Percentiles rank a stretch among this genome's conserved stretches.
These are phyloP conservation scores for Phaeodactylum tricornutum DNA, from an alignment of 108 stramenopile species.

Conservation along the genomic window DNA sequence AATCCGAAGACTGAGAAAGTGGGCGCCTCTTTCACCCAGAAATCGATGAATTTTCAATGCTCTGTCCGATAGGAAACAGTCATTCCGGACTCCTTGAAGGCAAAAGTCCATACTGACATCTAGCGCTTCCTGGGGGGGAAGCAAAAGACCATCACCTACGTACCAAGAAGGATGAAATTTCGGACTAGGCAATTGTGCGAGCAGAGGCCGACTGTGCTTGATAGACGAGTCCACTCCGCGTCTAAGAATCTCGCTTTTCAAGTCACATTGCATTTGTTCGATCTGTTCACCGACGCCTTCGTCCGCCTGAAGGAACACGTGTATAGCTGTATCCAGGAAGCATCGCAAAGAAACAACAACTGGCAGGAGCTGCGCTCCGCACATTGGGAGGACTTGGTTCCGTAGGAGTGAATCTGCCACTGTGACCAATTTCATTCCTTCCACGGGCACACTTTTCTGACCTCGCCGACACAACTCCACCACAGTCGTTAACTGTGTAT, in stretches of 20 bases:
- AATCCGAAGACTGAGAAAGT: conserved; percentile 46
- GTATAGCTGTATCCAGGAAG: conserved; percentile 43
- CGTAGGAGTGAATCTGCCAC: conserved; percentile 47
- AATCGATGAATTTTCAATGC: conserved; percentile 26
- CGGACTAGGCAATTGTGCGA: no score
- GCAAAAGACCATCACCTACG: conserved; percentile 75
- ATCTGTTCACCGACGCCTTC: conserved; percentile 62
- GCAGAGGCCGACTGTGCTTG: no score
- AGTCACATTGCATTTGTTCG: conserved; percentile 23
- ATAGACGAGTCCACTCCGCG: no score
- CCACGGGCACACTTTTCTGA: no score
- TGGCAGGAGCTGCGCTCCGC: conserved; percentile 23
- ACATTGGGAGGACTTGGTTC: conserved; percentile 31
- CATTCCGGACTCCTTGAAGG: no score
- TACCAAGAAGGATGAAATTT: conserved; percentile 75
- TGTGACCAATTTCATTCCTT: neutral
- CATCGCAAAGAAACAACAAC: conserved; percentile 23
- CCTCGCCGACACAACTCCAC: no score
- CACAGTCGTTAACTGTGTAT: no score
- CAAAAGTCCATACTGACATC: no score
- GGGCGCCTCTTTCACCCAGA: conserved; percentile 50
- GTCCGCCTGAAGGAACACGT: conserved; percentile 49
- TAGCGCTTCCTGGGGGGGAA: no score
- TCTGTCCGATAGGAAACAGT: conserved; percentile 11
- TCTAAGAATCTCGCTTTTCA: no score